Conservation (phyloP, 176 grass and related monocot species). For the Puccinellia tenuiflora region DNA sequence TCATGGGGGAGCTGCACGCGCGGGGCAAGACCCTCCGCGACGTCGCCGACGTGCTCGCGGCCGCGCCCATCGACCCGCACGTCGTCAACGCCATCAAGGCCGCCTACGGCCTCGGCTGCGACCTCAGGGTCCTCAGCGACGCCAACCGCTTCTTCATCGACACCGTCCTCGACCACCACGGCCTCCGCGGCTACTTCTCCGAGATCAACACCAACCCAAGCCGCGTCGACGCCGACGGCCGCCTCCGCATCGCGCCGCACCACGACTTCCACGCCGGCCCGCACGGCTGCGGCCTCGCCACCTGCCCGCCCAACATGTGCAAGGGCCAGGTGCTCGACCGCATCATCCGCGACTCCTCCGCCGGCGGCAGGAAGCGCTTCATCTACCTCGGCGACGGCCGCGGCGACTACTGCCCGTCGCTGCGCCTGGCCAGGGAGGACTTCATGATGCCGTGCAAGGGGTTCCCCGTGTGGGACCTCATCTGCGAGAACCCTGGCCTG, state of each 20-base stretch:
- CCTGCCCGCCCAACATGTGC: conserved; percentile 98
- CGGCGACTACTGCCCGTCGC: conserved; percentile 82
- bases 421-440: conserved; percentile 47
- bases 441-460: conserved; percentile 70
- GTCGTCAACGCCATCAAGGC: conserved; percentile 41
- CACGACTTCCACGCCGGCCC: conserved; percentile 44
- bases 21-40: conserved; percentile 37
- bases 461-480: conserved; percentile 76
- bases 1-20: conserved; percentile 61
- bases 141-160: conserved; percentile 93
- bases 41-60: conserved; percentile 33
- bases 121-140: conserved; percentile 79
- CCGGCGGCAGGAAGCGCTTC: conserved; percentile 38
- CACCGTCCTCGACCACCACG: conserved; percentile 68
- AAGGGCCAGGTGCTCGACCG: conserved; percentile 61
- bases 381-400: conserved; percentile 81
- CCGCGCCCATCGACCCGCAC: conserved; percentile 47
- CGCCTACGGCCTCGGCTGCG: conserved; percentile 66
- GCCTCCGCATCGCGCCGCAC: conserved; percentile 58
- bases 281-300: conserved; percentile 57
- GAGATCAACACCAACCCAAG: conserved; percentile 87
- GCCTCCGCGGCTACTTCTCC: conserved; percentile 60
- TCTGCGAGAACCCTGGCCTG: conserved; percentile 37
- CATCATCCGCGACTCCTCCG: conserved; percentile 39
- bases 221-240: conserved; percentile 42